Base-by-base conservation (phyloP, 78 protist genomes). In the Speleostelium caveatum region DNA sequence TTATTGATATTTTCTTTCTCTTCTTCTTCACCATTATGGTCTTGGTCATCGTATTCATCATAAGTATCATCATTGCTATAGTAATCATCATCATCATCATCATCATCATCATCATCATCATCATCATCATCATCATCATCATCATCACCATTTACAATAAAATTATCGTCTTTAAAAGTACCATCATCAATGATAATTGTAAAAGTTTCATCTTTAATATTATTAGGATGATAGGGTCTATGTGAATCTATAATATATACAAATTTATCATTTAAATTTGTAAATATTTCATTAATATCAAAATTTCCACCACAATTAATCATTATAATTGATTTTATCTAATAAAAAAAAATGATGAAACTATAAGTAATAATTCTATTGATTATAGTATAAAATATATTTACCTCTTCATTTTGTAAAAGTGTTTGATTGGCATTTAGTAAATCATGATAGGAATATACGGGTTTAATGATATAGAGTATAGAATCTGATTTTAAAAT, bases 291-390 rank as follows among this genome's bases (percentile, higher is more conserved):
- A 14, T 32, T 75, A 19, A 90, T 30, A 58, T 90, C 85, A 6
- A 78, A 59, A 53, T 49, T 51, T 17, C 92, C 94, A 41, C 94
- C 94, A 85, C 94, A 90, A 60, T 90, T 78, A 30, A 90, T 55
- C 75, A 90, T 55, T 30, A 90, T 63, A 35, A 90, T 74, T 1
- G 88, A 53, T 68, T 69, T 75, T 19, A 66, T 28, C 91, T 73
- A 33, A 32, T 17, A 53, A 3, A 32, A 53, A 58, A 55, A 3
- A 45, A n/a, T 26, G 32, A n/a, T n/a, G n/a, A n/a, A n/a, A n/a
- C n/a, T n/a, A n/a, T n/a, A n/a, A n/a, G n/a, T n/a, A n/a, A n/a
- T n/a, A n/a, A n/a, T n/a, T n/a, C n/a, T n/a, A n/a, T n/a, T n/a
- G n/a, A n/a, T n/a, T n/a, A n/a, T n/a, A n/a, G n/a, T n/a, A n/a